Evolutionary conservation across 2,329 filamentous ascomycete genomes (phyloP), one percentile per base, ranked within the genome.

Genomic region (Exophiala xenobiotica): DNA sequence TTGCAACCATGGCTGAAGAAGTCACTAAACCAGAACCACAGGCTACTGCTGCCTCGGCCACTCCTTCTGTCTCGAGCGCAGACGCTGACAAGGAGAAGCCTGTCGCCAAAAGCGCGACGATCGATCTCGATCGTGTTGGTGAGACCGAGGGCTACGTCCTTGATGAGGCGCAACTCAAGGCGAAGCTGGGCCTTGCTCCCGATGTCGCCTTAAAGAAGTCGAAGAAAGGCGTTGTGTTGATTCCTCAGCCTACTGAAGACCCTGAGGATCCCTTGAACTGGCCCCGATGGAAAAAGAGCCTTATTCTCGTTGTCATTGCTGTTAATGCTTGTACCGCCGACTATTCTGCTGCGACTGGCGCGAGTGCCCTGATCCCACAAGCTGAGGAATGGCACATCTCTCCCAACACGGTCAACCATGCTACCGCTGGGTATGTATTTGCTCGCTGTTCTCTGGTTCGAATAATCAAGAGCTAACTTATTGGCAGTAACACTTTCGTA

Each of bases 221-320:
- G 12, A 56, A 65, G 27, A 65, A 68, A 6, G 67, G 68, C 31
- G 75, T 73, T 2, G 72, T 79, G 12, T 68, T 81, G 41, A 78
- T 80, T 18, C 79, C 78, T 2, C 78, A 81, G 61, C 78, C 78
- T 0, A 76, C 72, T 47, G 72, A 72, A 29, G 73, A 78, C 45
- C 70, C 74, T 1, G 66, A 75, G 35, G 78, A 81, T 55, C 78
- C 78, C 0, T 63, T 81, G 33, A 81, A 81, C 61, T 82, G 78
- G 79, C 67, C 64, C 22, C 67, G 68, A 48, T 51, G 62, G 45
- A 75, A 73, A 67, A 82, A 82, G 61, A 72, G 76, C 50, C 33
- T 72, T 12, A 71, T 77, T 23, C 65, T 81, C 1, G 65, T 73
- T n/a, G 69, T 77, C n/a, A 65, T 80, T 2, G 70, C 74, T 9